A percentile compares a stretch with the other conserved stretches of the same genome.
phyloP scores from a whole-genome alignment of 2,329 filamentous ascomycete species.

The Pyricularia sp. region DNA sequence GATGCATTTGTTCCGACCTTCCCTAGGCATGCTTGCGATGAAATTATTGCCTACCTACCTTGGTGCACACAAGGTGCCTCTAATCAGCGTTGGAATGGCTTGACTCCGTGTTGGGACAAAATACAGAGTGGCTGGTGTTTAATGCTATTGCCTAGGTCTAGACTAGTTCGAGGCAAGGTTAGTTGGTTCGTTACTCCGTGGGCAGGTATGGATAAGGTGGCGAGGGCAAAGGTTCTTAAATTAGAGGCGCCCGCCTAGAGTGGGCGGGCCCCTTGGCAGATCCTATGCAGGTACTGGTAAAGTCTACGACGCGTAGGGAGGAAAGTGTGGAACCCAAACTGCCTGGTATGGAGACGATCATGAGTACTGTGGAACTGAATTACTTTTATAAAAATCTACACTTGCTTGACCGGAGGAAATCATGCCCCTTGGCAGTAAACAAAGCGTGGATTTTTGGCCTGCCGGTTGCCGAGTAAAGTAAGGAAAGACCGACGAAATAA shows the following conservation, averaged over 20 bases:
- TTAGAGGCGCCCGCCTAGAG: neutral
- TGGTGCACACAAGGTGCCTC: too few species aligned
- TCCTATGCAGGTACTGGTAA: neutral
- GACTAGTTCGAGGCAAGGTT: too few species aligned
- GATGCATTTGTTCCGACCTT: neutral
- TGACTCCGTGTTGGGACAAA: neutral
- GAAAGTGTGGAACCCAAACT: neutral
- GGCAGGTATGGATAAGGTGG: neutral
- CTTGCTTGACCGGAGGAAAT: neutral
- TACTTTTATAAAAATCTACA: neutral
- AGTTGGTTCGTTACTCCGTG: too few species aligned
- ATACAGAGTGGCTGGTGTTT: neutral
- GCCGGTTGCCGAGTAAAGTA: neutral
- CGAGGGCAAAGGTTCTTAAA: neutral
- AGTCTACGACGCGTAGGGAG: neutral
- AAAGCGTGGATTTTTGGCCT: neutral
- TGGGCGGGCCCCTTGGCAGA: neutral
- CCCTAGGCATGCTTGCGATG: neutral
- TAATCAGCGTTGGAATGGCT: neutral
- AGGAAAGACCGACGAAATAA: neutral
- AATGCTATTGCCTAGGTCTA: neutral
- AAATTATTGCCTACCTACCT: neutral
- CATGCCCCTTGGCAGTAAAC: neutral
- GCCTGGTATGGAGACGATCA: neutral
- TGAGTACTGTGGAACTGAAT: neutral